Conservation (phyloP, 2,329 filamentous ascomycete genomes). For the Fusarium torulosum region DNA sequence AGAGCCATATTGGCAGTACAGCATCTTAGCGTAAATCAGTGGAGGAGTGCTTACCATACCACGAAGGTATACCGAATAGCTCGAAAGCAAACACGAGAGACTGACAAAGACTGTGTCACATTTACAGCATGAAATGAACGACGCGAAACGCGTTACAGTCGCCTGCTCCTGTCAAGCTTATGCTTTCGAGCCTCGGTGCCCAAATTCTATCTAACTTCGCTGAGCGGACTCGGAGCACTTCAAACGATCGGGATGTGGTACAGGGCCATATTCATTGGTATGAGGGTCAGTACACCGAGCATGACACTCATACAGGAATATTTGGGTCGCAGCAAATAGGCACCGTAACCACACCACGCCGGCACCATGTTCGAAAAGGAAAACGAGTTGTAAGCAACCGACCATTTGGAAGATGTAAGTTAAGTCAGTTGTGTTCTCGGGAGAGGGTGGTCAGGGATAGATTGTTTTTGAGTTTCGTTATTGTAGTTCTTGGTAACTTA, state of each 20-base stretch:
- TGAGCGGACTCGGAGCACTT: slow-evolving; percentile 1
- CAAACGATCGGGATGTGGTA: slow-evolving; percentile 2
- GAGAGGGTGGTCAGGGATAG: background rate
- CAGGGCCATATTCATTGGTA: slow-evolving; percentile 24
- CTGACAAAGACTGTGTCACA: background rate
- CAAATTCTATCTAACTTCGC: background rate
- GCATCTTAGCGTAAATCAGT: no score
- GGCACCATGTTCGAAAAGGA: background rate
- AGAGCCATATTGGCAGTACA: background rate
- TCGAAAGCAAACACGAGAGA: no score
- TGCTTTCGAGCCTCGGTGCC: slow-evolving; percentile 1
- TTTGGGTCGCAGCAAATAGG: background rate
- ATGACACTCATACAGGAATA: background rate
- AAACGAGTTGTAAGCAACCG: background rate
- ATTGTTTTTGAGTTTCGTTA: background rate
- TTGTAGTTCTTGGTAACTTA: background rate
- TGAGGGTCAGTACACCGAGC: background rate
- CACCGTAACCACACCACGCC: background rate
- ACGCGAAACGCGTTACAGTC: background rate
- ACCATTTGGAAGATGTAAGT: background rate
- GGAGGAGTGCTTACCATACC: no score
- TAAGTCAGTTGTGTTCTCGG: background rate
- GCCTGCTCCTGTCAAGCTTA: background rate
- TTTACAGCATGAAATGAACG: background rate
- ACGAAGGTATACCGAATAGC: no score